A percentile compares a stretch with the other conserved stretches of the same genome.
phyloP scores from a whole-genome alignment of 805 yeast species.

The Candida sphagnicola region DNA sequence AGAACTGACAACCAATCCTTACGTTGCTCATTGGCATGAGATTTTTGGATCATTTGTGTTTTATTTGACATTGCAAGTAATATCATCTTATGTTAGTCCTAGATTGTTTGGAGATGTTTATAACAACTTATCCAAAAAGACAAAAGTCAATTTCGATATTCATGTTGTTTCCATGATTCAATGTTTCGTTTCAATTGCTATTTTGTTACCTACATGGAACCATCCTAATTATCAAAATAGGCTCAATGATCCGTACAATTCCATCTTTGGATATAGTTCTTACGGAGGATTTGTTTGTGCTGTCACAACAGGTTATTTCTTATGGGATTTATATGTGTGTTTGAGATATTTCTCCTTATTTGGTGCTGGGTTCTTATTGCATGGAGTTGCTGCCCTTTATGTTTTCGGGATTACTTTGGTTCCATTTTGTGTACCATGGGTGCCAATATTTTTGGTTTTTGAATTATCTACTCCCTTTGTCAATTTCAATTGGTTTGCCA shows the following conservation, averaged over 20 bases:
- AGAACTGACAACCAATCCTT: conserved; percentile 35
- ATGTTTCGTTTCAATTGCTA: conserved; percentile 57
- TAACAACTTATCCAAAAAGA: conserved; percentile 40
- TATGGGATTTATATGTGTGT: conserved; percentile 86
- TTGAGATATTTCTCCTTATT: conserved; percentile 57
- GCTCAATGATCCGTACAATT: conserved; percentile 35
- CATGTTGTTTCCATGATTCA: conserved; percentile 89
- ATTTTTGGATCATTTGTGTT: conserved; percentile 54
- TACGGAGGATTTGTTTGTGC: conserved; percentile 72
- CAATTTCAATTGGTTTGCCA: conserved; percentile 87
- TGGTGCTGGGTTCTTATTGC: conserved; percentile 79
- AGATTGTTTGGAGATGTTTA: conserved; percentile 52
- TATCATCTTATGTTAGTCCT: conserved; percentile 51
- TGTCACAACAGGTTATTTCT: conserved; percentile 76
- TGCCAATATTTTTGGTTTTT: conserved; percentile 77
- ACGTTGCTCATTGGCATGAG: conserved; percentile 72
- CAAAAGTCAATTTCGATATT: conserved; percentile 75
- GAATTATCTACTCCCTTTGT: conserved; percentile 95
- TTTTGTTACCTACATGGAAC: conserved; percentile 62
- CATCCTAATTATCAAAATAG: conserved; percentile 44
- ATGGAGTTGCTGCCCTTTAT: conserved; percentile 75
- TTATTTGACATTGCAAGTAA: conserved; percentile 52
- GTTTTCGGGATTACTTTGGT: conserved; percentile 62
- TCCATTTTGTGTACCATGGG: conserved; percentile 79
- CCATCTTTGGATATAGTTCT: conserved; percentile 66